phyloP scores from a whole-genome alignment of 495 filamentous ascomycete species.

The Lindgomyces ingoldianus region DNA sequence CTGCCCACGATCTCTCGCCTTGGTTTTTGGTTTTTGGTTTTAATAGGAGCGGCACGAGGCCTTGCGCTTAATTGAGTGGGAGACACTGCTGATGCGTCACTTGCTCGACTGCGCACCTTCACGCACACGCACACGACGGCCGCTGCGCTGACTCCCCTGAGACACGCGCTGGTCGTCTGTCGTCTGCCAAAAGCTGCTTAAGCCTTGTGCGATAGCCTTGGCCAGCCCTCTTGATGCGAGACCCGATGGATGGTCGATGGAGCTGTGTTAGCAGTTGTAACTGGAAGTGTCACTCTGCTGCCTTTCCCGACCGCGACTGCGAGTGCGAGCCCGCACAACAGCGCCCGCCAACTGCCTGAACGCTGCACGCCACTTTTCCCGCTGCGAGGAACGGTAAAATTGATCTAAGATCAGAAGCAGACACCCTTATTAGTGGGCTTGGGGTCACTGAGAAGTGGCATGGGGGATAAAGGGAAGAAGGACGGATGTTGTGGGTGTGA shows the following conservation, averaged over 20 bases:
- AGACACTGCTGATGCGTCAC: constrained; percentile 21
- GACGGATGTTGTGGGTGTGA: background rate
- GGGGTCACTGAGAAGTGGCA: constrained; percentile 30
- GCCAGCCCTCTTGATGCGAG: constrained; percentile 1
- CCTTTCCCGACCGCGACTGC: constrained; percentile 18
- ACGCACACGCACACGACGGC: background rate
- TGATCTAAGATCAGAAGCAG: constrained; percentile 13
- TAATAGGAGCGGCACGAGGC: constrained; percentile 6
- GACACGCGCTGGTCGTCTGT: background rate
- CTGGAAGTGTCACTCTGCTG: constrained; percentile 25
- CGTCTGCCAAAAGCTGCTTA: constrained; percentile 15
- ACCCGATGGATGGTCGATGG: constrained; percentile 16
- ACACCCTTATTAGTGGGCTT: constrained; percentile 29
- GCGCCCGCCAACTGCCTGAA: constrained; percentile 18
- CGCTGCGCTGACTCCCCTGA: background rate
- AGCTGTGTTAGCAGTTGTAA: constrained; percentile 24
- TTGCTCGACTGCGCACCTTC: background rate
- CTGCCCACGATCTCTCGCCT: constrained; percentile 7
- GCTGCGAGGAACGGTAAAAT: constrained; percentile 20
- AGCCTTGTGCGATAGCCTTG: constrained; percentile 15
- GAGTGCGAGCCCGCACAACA: background rate
- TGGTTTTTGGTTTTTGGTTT: constrained; percentile 5
- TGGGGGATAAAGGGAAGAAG: constrained; percentile 20
- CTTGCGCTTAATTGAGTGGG: constrained; percentile 11
- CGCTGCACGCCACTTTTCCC: background rate